Percentiles rank a stretch among this genome's conserved stretches.
Conservation (phyloP, 2,329 filamentous ascomycete genomes). For the Pseudocercospora ulei region DNA sequence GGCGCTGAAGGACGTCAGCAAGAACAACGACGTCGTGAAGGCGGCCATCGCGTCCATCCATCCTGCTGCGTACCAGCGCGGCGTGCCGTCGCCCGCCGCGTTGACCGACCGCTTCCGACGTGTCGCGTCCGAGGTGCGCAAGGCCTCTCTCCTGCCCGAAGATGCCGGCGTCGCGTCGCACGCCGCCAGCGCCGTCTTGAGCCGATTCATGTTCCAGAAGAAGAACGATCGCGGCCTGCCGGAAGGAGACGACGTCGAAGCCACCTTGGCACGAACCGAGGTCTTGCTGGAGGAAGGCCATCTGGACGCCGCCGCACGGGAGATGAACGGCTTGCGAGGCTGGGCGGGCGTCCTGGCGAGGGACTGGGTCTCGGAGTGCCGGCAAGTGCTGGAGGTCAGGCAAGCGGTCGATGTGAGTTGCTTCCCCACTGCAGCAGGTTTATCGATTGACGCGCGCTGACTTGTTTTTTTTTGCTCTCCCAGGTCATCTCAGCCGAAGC, state of each 20-base stretch:
- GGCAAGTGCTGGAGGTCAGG: conserved; percentile 86
- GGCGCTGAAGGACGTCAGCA: conserved; percentile 80
- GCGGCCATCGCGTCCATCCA: conserved; percentile 96
- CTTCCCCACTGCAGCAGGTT: conserved; percentile 3
- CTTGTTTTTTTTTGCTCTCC: conserved; percentile 19
- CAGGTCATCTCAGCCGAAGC: conserved; percentile 86
- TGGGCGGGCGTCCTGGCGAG: conserved; percentile 93
- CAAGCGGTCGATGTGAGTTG: conserved; percentile 84
- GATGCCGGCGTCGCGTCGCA: conserved; percentile 92
- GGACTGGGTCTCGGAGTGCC: conserved; percentile 86
- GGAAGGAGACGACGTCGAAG: conserved; percentile 82
- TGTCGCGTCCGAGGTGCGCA: conserved; percentile 83
- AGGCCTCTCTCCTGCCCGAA: conserved; percentile 83
- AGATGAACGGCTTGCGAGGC: conserved; percentile 85
- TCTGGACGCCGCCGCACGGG: conserved; percentile 77
- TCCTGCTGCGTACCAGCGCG: conserved; percentile 83
- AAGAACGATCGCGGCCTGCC: conserved; percentile 53
- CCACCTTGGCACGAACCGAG: conserved; percentile 80
- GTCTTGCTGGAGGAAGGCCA: conserved; percentile 86
- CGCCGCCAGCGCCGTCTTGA: conserved; percentile 77
- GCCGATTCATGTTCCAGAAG: conserved; percentile 95
- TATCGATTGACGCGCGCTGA: conserved; percentile 2
- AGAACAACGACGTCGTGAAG: conserved; percentile 68
- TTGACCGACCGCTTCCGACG: conserved; percentile 93
- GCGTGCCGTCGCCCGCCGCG: conserved; percentile 71